Percentiles rank a stretch among this genome's conserved stretches.
Evolutionary conservation across 768 basidiomycete species (phyloP).

Genomic region (Boletus speciosus): DNA sequence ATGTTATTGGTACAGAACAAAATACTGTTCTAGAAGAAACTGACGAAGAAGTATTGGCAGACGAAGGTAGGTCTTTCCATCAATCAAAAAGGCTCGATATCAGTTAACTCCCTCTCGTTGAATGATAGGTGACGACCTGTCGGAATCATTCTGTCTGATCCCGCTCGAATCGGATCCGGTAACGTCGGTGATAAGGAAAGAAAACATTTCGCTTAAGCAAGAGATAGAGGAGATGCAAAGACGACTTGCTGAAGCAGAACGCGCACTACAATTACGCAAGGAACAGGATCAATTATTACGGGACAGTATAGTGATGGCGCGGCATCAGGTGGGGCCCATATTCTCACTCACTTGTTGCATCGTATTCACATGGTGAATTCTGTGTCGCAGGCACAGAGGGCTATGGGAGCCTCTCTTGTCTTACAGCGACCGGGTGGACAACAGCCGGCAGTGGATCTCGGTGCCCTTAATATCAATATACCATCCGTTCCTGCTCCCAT

Average conservation of each 20-base stretch:
- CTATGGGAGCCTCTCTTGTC: constrained; percentile 66
- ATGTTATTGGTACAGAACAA: constrained; percentile 19
- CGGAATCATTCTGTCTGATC: constrained; percentile 77
- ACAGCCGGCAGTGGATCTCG: constrained; percentile 47
- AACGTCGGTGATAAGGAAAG: constrained; percentile 51
- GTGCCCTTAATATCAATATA: constrained; percentile 55
- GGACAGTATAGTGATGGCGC: constrained; percentile 74
- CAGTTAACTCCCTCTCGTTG: constrained; percentile 2
- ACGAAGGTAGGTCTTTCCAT: constrained; percentile 49
- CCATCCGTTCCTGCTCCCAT: constrained; percentile 46
- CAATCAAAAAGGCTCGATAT: neutral
- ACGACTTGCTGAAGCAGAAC: constrained; percentile 59
- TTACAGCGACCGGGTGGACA: constrained; percentile 42
- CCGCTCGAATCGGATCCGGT: constrained; percentile 58
- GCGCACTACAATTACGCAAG: constrained; percentile 61
- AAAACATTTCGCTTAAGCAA: constrained; percentile 61
- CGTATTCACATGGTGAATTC: constrained; percentile 1
- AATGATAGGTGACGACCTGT: constrained; percentile 57
- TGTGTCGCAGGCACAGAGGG: constrained; percentile 65
- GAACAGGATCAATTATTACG: constrained; percentile 78
- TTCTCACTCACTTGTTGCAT: neutral
- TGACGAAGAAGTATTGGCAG: constrained; percentile 59
- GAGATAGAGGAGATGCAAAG: constrained; percentile 58
- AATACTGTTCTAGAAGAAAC: constrained; percentile 38
- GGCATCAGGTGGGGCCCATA: constrained; percentile 52